A percentile compares a stretch with the other conserved stretches of the same genome.
phyloP scores from a whole-genome alignment of 2,329 filamentous ascomycete genomes.

The Daldinia sp. region DNA sequence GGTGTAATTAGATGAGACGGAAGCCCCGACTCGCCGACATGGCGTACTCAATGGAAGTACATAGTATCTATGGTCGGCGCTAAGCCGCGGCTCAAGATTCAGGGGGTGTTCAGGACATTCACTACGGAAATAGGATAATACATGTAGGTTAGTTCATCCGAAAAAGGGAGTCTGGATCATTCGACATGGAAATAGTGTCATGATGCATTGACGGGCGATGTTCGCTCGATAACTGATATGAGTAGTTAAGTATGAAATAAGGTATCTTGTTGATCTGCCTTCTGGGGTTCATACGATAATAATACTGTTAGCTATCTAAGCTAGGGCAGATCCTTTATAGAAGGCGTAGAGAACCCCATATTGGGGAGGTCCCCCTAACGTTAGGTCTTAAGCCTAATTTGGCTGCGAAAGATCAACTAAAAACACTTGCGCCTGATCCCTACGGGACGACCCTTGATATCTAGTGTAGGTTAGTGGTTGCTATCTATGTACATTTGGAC shows the following conservation, averaged over 20 bases:
- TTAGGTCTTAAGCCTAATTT: background rate
- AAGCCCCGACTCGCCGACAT: background rate
- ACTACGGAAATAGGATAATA: background rate
- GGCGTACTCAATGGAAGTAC: background rate
- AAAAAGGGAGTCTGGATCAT: background rate
- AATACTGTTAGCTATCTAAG: background rate
- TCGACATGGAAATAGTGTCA: background rate
- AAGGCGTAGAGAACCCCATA: background rate
- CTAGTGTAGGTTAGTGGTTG: background rate
- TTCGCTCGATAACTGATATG: background rate
- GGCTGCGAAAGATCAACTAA: background rate
- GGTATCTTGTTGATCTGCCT: background rate
- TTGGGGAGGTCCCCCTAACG: background rate
- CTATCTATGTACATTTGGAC: no score
- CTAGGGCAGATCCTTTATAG: background rate
- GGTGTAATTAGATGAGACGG: background rate
- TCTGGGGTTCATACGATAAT: background rate
- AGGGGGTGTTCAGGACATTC: background rate
- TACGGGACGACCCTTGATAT: background rate
- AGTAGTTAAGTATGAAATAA: background rate
- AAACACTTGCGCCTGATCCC: background rate
- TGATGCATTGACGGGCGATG: background rate
- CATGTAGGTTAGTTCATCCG: background rate
- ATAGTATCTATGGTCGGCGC: background rate
- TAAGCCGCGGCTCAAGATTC: background rate